phyloP scores from a whole-genome alignment of 352 stramenopile species.

The Globisporangium uncinulatum region DNA sequence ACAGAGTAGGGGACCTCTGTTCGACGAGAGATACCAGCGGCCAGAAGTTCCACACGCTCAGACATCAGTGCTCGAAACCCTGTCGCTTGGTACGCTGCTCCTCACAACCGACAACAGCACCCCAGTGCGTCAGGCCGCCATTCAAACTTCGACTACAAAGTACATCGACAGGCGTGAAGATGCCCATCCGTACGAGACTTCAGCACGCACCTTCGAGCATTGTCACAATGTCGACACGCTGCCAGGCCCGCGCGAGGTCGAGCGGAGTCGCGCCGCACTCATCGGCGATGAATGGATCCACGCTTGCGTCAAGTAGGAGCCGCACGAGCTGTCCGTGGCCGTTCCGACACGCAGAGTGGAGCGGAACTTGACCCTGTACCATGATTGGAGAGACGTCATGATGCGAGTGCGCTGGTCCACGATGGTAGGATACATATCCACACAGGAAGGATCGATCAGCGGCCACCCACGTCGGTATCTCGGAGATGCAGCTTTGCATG shows the following conservation, averaged over 20 bases:
- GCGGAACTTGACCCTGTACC: constrained; percentile 35
- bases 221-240: constrained; percentile 39
- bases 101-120: neutral
- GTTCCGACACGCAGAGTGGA: constrained; percentile 56
- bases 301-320: constrained; percentile 24
- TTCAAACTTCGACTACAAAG: too few species aligned
- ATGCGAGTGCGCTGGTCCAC: neutral
- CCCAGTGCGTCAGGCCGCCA: too few species aligned
- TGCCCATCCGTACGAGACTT: too few species aligned
- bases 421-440: neutral
- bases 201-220: constrained; percentile 32
- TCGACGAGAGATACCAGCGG: neutral
- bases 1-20: constrained; percentile 9
- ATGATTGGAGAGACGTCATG: neutral
- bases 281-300: constrained; percentile 40
- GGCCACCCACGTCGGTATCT: constrained; percentile 32
- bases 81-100: constrained; percentile 8
- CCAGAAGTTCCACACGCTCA: constrained; percentile 5
- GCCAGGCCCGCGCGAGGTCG: constrained; percentile 56
- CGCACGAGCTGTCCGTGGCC: constrained; percentile 43
- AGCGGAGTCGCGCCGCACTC: constrained; percentile 40
- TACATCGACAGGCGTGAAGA: too few species aligned
- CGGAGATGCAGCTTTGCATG: constrained; percentile 21
- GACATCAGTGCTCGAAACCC: constrained; percentile 4
- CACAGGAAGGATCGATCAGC: too few species aligned